A percentile compares a stretch with the other conserved stretches of the same genome.
Conservation (phyloP, 805 yeast species). For the Wickerhamiella kurtzmanii region DNA sequence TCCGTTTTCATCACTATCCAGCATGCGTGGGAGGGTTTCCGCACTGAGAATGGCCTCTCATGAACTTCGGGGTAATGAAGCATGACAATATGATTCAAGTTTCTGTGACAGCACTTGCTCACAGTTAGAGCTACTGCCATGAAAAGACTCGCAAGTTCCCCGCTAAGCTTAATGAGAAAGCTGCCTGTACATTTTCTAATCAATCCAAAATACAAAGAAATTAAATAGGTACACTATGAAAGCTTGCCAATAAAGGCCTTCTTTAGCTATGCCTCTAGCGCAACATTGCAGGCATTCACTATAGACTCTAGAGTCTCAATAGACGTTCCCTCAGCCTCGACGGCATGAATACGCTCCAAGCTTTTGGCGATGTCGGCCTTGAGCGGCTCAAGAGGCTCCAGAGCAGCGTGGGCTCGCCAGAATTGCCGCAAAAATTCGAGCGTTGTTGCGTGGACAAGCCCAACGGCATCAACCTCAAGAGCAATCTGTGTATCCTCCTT, state of each 20-base stretch:
- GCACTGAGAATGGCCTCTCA: slow-evolving; percentile 22
- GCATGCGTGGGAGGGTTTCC: slow-evolving; percentile 81
- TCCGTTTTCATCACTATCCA: slow-evolving; percentile 72
- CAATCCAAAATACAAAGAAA: too few relatives aligned
- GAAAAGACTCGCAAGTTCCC: too few relatives aligned
- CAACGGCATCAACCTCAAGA: slow-evolving; percentile 36
- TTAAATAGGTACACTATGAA: too few relatives aligned
- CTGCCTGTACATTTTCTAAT: too few relatives aligned
- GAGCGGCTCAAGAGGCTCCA: not conserved
- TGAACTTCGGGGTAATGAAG: not conserved
- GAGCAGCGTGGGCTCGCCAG: slow-evolving; percentile 31
- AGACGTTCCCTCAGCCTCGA: not conserved
- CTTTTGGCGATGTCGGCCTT: slow-evolving; percentile 1
- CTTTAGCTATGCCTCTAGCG: not conserved
- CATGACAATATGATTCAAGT: too few relatives aligned
- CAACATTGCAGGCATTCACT: not conserved
- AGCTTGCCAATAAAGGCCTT: too few relatives aligned
- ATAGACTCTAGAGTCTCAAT: not conserved
- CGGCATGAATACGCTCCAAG: slow-evolving; percentile 12
- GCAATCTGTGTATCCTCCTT: slow-evolving; percentile 3
- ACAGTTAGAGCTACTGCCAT: too few relatives aligned
- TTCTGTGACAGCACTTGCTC: too few relatives aligned
- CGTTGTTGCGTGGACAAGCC: slow-evolving; percentile 57
- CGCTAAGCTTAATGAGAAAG: too few relatives aligned
- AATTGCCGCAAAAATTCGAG: slow-evolving; percentile 65